A percentile compares a stretch with the other conserved stretches of the same genome.
These are phyloP conservation scores for Lignosus rhinocerotis DNA, from an alignment of 1,284 basidiomycete species.

Conservation along the genomic window DNA sequence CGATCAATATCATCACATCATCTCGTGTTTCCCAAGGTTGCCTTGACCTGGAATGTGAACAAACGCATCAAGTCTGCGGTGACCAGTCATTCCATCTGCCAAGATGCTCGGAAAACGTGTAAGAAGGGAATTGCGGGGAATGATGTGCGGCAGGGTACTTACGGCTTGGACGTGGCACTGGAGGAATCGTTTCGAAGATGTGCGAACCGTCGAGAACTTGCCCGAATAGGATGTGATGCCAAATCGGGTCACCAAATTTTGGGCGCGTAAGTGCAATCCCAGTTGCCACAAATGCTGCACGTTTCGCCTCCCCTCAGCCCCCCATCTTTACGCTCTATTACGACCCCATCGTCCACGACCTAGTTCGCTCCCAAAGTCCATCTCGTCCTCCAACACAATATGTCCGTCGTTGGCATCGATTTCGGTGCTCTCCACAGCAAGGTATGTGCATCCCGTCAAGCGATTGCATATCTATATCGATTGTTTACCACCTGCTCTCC, in stretches of 20 bases:
- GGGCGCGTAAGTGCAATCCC: conserved; percentile 33
- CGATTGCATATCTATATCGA: conserved; percentile 13
- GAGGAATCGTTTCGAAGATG: conserved; percentile 22
- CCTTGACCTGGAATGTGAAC: no score
- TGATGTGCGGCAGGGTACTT: conserved; percentile 3
- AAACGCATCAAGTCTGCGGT: no score
- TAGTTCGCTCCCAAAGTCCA: conserved; percentile 7
- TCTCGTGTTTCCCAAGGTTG: no score
- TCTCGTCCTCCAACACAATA: conserved; percentile 32
- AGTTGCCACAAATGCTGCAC: conserved; percentile 9
- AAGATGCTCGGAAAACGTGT: no score
- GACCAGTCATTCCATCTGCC: no score
- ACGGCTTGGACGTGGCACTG: conserved; percentile 7
- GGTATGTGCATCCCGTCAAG: conserved; percentile 41
- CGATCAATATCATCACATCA: no score
- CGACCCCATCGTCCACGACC: conserved; percentile 21
- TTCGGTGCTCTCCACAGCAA: conserved; percentile 88
- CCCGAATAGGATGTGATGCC: conserved; percentile 19
- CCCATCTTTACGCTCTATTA: conserved; percentile 22
- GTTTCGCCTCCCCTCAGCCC: conserved; percentile 3
- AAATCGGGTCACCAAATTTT: conserved; percentile 31
- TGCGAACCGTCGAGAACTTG: conserved; percentile 27
- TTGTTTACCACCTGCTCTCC: conserved; percentile 19
- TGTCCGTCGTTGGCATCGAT: conserved; percentile 92
- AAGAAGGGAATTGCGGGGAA: no score